phyloP scores from a whole-genome alignment of 192 early-diverging fungal species.

The Mortierella alpina region DNA sequence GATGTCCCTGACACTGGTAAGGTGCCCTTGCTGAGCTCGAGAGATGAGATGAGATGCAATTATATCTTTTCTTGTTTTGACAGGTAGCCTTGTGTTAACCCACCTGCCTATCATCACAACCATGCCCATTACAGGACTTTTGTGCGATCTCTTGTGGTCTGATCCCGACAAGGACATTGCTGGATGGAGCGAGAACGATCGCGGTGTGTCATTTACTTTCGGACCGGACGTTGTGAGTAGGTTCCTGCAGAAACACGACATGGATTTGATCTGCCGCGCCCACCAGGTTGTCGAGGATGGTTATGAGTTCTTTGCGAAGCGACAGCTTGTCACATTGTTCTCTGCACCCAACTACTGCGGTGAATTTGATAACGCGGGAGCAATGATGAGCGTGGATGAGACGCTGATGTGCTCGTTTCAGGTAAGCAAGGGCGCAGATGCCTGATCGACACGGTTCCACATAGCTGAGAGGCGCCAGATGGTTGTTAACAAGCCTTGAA shows the following conservation, averaged over 20 bases:
- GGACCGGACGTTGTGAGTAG: conserved; percentile 92
- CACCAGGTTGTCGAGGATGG: conserved; percentile 99
- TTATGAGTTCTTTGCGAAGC: conserved; percentile 98
- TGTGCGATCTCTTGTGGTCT: conserved; percentile 97
- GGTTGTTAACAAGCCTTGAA: too few relatives aligned
- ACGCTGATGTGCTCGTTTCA: conserved; percentile 90
- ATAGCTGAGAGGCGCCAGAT: too few relatives aligned
- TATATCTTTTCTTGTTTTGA: not conserved
- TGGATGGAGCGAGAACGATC: conserved; percentile 97
- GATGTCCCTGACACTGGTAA: conserved; percentile 95
- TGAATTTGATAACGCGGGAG: conserved; percentile 89
- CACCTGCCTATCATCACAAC: not conserved
- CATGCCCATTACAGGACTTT: conserved; percentile 59
- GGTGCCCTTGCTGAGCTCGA: not conserved
- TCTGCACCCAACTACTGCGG: conserved; percentile 97
- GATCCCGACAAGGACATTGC: conserved; percentile 96
- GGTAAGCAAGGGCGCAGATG: conserved; percentile 26
- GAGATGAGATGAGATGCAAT: conserved; percentile 6
- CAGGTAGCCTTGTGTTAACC: not conserved
- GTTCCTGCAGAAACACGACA: conserved; percentile 95
- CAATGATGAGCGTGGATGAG: conserved; percentile 91
- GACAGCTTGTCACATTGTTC: conserved; percentile 95
- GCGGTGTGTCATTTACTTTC: conserved; percentile 96
- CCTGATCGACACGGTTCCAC: too few relatives aligned
- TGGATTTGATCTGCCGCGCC: conserved; percentile 97